Conservation (phyloP, 2,329 filamentous ascomycete genomes). For the Calonectria hongkongensis region DNA sequence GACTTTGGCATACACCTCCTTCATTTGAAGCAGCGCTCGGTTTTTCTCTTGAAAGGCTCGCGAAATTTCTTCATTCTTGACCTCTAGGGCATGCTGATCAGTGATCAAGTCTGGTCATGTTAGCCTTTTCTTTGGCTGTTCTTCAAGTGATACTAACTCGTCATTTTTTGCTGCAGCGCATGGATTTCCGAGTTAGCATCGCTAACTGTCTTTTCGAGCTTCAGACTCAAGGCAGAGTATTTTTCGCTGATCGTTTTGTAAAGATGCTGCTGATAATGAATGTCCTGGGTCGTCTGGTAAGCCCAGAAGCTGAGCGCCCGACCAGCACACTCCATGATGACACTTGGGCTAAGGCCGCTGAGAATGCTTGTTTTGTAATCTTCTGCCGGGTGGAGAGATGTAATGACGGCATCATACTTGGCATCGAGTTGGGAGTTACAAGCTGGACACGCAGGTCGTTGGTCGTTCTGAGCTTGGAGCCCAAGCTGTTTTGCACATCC, state of each 20-base stretch:
- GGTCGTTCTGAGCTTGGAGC: slow-evolving; percentile 67
- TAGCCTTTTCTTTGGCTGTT: slow-evolving; percentile 16
- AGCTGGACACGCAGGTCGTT: slow-evolving; percentile 80
- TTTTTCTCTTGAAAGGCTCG: slow-evolving; percentile 82
- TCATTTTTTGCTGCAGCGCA: slow-evolving; percentile 78
- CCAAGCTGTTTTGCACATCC: slow-evolving; percentile 81
- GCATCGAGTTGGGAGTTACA: slow-evolving; percentile 81
- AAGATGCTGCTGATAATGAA: slow-evolving; percentile 85
- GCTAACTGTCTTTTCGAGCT: slow-evolving; percentile 83
- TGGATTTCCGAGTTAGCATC: slow-evolving; percentile 85
- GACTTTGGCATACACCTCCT: slow-evolving; percentile 78
- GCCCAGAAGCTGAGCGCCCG: slow-evolving; percentile 89
- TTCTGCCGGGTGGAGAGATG: slow-evolving; percentile 85
- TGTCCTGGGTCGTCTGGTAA: slow-evolving; percentile 89
- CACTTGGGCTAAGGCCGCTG: slow-evolving; percentile 85
- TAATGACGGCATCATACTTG: slow-evolving; percentile 83
- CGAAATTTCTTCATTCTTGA: slow-evolving; percentile 83
- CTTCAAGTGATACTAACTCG: slow-evolving; percentile 66
- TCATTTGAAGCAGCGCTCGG: slow-evolving; percentile 80
- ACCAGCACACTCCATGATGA: slow-evolving; percentile 91
- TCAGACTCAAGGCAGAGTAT: slow-evolving; percentile 77
- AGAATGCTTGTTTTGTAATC: slow-evolving; percentile 93
- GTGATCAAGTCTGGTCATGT: slow-evolving; percentile 69
- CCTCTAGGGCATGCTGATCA: slow-evolving; percentile 78
- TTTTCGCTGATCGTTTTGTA: slow-evolving; percentile 84